Evolutionary conservation across 352 stramenopile genomes (phyloP), one percentile per base, ranked within the genome.

Genomic region (Globisporangium alternatum): DNA sequence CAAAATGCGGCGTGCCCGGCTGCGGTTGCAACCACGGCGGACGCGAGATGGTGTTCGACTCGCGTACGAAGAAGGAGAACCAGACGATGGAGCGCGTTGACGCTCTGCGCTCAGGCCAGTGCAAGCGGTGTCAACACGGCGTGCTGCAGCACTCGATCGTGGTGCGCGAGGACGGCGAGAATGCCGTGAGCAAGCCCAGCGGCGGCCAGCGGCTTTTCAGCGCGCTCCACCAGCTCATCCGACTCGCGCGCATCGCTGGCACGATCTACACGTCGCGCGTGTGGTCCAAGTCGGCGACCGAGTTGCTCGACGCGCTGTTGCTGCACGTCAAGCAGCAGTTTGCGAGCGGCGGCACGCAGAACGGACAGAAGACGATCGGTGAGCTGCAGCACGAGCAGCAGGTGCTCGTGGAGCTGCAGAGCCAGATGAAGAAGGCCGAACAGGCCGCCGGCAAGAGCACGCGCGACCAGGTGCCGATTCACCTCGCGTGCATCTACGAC

Each of bases 101-200:
- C 45, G 31, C 79, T 8, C 19, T 91, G 4, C 61, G 75, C 28
- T 58, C 48, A 0, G 71, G 68, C 0, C 67, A 80, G 55, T 94
- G 85, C 65, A 71, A 75, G 19, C 83, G 79, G 25, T 94, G 85
- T 63, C 75, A 88, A 47, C 85, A 94, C 51, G 81, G 83, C 15
- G 75, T 87, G 19, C 65, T 92, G 28, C 83, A 92, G 60, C 85
- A 94, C 58, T 60, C 66, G 6, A 70, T 94, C 12, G 60, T 82
- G 15, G 35, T 83, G 15, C 59, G 71, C n/a, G 72, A 83, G 45
- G 75, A 83, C 25, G 69, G 62, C 0, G 53, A 67, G 21, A 55
- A 51, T 45, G 70, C 76, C 28, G 25, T 56, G 28, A 67, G 43
- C 39, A 67, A 64, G 41, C 71, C 75, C 2, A 89, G 71, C 72